Percentiles rank a stretch among this genome's conserved stretches.
Conservation (phyloP, 2,329 filamentous ascomycete genomes). For the Metarhizium brunneum region DNA sequence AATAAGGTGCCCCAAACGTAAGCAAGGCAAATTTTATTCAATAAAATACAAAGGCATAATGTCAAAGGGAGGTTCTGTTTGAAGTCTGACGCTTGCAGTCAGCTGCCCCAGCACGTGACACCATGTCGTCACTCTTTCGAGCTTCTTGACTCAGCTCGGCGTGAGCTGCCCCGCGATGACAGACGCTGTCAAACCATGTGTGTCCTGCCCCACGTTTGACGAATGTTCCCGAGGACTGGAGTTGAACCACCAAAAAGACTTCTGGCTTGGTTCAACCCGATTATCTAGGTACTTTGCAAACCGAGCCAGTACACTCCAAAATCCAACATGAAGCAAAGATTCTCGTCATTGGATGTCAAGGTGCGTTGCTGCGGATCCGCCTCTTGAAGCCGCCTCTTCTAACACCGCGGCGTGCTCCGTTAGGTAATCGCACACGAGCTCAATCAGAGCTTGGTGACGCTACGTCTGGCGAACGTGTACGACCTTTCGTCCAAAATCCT, state of each 20-base stretch:
- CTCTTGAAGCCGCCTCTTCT: slow-evolving; percentile 5
- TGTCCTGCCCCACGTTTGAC: slow-evolving; percentile 5
- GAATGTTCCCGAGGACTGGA: not conserved
- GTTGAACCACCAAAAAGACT: not conserved
- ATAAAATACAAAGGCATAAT: too few species aligned
- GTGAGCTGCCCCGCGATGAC: slow-evolving; percentile 8
- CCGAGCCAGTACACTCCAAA: not conserved
- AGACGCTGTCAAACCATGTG: not conserved
- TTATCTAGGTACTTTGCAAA: not conserved
- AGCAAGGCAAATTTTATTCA: too few species aligned
- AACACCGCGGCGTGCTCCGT: slow-evolving; percentile 5
- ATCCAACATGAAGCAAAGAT: slow-evolving; percentile 60
- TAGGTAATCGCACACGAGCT: slow-evolving; percentile 94
- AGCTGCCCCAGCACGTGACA: slow-evolving; percentile 5
- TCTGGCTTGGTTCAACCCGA: not conserved
- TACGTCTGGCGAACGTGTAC: slow-evolving; percentile 89
- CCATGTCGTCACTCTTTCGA: slow-evolving; percentile 3
- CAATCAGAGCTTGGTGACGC: slow-evolving; percentile 60
- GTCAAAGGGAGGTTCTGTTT: too few species aligned
- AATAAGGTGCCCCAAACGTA: too few species aligned
- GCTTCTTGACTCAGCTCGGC: not conserved
- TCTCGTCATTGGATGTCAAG: slow-evolving; percentile 72
- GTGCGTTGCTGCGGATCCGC: slow-evolving; percentile 23
- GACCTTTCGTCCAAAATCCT: slow-evolving; percentile 94
- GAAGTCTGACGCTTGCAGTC: not conserved